phyloP scores from a whole-genome alignment of 768 basidiomycete species.

The Candolleomyces eurysporus region DNA sequence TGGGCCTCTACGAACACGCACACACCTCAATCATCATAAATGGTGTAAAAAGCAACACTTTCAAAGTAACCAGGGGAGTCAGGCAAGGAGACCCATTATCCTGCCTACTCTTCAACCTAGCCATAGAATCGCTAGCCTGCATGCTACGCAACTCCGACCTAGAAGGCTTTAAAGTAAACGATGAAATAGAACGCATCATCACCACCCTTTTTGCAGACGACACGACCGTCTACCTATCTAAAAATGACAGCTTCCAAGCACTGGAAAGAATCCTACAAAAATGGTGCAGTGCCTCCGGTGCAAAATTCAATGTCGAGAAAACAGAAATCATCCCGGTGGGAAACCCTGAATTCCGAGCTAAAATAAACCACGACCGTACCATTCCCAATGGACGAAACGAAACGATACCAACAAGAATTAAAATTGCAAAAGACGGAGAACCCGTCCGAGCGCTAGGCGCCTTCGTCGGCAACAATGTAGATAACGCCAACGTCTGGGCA shows the following conservation, averaged over 20 bases:
- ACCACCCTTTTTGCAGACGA: slow-evolving; percentile 40
- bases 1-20: slow-evolving; percentile 27
- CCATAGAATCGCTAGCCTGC: slow-evolving; percentile 38
- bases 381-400: background rate
- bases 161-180: slow-evolving; percentile 13
- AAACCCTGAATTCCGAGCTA: slow-evolving; percentile 11
- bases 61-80: slow-evolving; percentile 25
- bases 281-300: slow-evolving; percentile 41
- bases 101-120: slow-evolving; percentile 34
- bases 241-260: slow-evolving; percentile 21
- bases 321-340: slow-evolving; percentile 41
- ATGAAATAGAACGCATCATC: background rate
- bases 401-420: slow-evolving; percentile 17
- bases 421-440: slow-evolving; percentile 29
- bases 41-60: slow-evolving; percentile 22
- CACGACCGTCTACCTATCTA: slow-evolving; percentile 33
- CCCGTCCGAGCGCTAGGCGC: slow-evolving; percentile 31
- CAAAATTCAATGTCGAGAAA: slow-evolving; percentile 40
- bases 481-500: slow-evolving; percentile 21
- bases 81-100: slow-evolving; percentile 38
- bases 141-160: slow-evolving; percentile 27
- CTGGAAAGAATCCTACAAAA: slow-evolving; percentile 25
- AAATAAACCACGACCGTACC: background rate
- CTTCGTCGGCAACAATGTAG: slow-evolving; percentile 27
- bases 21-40: slow-evolving; percentile 31